These are phyloP conservation scores for Fusarium buharicum DNA, from an alignment of 2,329 filamentous ascomycete species.

Conservation along the genomic window DNA sequence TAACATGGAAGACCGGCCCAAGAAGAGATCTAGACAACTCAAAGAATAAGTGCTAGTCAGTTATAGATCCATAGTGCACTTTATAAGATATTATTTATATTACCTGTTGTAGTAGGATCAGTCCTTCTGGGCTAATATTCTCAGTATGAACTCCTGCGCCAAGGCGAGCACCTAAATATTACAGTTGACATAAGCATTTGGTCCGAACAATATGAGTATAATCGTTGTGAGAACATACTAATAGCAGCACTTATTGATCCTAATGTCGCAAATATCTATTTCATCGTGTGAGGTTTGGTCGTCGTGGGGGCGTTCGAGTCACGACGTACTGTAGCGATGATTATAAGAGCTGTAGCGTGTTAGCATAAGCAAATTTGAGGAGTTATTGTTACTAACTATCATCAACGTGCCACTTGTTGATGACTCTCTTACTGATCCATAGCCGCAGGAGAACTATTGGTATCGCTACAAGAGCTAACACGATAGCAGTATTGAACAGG, in stretches of 20 bases:
- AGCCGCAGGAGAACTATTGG: conserved; percentile 17
- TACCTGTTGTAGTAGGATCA: conserved; percentile 1
- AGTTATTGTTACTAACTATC: conserved; percentile 11
- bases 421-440: conserved; percentile 18
- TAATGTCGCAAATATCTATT: conserved; percentile 3
- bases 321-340: neutral
- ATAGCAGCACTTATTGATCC: neutral
- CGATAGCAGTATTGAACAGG: neutral
- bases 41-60: no score
- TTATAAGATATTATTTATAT: neutral
- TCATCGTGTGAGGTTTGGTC: neutral
- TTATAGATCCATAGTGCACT: no score
- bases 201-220: no score
- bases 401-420: conserved; percentile 24
- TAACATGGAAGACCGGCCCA: conserved; percentile 16
- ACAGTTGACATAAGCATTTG: no score
- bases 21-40: conserved; percentile 1
- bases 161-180: conserved; percentile 11
- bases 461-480: conserved; percentile 4
- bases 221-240: neutral
- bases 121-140: neutral
- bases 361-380: neutral
- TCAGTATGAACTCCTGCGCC: conserved; percentile 9
- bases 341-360: neutral
- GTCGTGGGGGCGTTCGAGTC: no score